Conservation (phyloP, 805 yeast species). For the Peterozyma toletana region DNA sequence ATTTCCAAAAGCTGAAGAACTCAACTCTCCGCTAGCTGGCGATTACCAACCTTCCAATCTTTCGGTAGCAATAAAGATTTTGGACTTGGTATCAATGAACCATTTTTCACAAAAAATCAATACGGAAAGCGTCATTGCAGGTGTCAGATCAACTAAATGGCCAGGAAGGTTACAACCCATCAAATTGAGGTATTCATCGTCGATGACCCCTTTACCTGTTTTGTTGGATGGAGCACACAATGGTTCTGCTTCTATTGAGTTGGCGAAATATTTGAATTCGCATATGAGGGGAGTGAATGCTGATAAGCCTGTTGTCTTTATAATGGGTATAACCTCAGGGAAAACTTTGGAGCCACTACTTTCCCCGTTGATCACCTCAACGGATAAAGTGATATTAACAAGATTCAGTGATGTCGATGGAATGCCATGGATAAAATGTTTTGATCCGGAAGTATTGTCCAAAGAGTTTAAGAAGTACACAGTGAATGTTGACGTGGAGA, state of each 20-base stretch:
- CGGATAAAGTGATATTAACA: constrained; percentile 57
- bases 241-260: constrained; percentile 71
- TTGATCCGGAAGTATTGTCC: constrained; percentile 24
- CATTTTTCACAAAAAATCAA: constrained; percentile 16
- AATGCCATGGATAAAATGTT: constrained; percentile 88
- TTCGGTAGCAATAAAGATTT: constrained; percentile 54
- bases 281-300: constrained; percentile 9
- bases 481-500: constrained; percentile 17
- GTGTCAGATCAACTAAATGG: constrained; percentile 60
- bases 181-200: constrained; percentile 18
- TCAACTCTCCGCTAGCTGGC: constrained; percentile 56
- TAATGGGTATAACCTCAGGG: constrained; percentile 73
- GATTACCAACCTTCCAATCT: constrained; percentile 66
- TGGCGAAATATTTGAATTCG: constrained; percentile 44
- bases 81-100: constrained; percentile 27
- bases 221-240: constrained; percentile 94
- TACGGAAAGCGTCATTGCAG: constrained; percentile 30
- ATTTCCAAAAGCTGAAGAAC: constrained; percentile 11
- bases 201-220: constrained; percentile 20
- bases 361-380: constrained; percentile 34
- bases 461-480: constrained; percentile 13
- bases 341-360: constrained; percentile 51
- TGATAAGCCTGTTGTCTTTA: constrained; percentile 38
- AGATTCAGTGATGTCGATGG: constrained; percentile 66
- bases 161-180: constrained; percentile 77